Base-by-base conservation (phyloP, 2,329 filamentous ascomycete genomes). In the Xylariaceae sp. region DNA sequence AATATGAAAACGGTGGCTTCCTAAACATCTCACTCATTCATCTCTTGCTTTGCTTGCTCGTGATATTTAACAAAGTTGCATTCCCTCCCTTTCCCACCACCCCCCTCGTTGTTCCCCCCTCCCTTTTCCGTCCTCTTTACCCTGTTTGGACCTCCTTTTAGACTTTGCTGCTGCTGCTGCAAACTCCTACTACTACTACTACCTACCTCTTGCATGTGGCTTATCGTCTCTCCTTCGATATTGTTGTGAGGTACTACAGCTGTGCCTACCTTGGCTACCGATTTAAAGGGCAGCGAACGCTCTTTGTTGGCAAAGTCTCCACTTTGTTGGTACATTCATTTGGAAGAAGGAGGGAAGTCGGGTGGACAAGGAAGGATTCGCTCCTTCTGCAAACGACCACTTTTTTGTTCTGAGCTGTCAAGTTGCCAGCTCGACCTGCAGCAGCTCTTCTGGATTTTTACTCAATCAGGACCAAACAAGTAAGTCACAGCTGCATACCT, bases 341-440 rank as follows among this genome's bases (percentile, higher is more conserved):
- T 24, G 11, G 11, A 24, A 24, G 7, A 24, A 24, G 42, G 38
- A n/a, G 36, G 40, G 26, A 43, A 46, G 38, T 13, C 33, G 33
- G 31, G 35, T 41, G 34, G 40, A 34, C 41, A 44, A 49, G 34
- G 36, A 48, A 6, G 7, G 21, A 43, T 34, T 48, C 49, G 38
- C 46, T 54, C 55, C 50, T 56, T 51, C 50, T 56, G 51, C 55
- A 57, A 52, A 53, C 50, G 54, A 53, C 50, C 46, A 52, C n/a
- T n/a, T 40, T 15, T 18, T 7, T 39, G 21, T 48, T 48, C 43
- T 41, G 39, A 43, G 47, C 43, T 50, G 46, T 46, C 44, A 48
- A 38, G 48, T 35, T 40, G 46, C 44, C 46, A 49, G 35, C 46
- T 36, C 38, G 43, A 41, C 46, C 46, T 46, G 46, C 46, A 49